Conservation (phyloP, 495 filamentous ascomycete species). For the Neurospora sp. region DNA sequence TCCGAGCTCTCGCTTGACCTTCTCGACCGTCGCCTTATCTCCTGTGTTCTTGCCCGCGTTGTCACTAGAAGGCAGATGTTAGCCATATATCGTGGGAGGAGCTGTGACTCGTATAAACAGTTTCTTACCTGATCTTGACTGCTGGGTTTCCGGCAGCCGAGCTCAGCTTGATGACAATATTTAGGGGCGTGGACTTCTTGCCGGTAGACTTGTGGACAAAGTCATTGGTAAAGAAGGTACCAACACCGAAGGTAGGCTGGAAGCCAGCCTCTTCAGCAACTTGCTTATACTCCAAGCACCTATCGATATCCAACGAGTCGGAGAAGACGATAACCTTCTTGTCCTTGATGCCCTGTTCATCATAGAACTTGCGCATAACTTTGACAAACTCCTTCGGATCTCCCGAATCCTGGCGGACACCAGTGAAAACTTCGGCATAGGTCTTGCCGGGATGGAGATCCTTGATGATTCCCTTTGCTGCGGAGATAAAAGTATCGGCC, state of each 20-base stretch:
- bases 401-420: constrained; percentile 90
- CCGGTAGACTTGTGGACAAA: constrained; percentile 56
- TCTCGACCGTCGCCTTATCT: constrained; percentile 62
- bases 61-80: constrained; percentile 41
- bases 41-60: constrained; percentile 96
- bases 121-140: constrained; percentile 65
- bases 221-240: constrained; percentile 94
- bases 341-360: constrained; percentile 58
- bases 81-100: background rate
- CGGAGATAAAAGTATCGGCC: constrained; percentile 25
- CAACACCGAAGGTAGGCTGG: constrained; percentile 78
- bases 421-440: constrained; percentile 79
- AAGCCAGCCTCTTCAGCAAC: constrained; percentile 73
- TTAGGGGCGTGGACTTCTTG: constrained; percentile 83
- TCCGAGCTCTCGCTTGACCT: constrained; percentile 75
- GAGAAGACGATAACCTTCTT: constrained; percentile 96
- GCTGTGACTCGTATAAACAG: background rate
- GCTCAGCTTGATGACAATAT: constrained; percentile 94
- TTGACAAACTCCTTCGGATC: constrained; percentile 77
- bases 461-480: constrained; percentile 5
- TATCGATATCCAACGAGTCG: constrained; percentile 84
- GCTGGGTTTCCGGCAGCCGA: constrained; percentile 73
- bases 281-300: constrained; percentile 79
- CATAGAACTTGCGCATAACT: constrained; percentile 79
- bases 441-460: constrained; percentile 30